Conservation (phyloP, 306 rosid genomes). For the Castanea mollissima region DNA sequence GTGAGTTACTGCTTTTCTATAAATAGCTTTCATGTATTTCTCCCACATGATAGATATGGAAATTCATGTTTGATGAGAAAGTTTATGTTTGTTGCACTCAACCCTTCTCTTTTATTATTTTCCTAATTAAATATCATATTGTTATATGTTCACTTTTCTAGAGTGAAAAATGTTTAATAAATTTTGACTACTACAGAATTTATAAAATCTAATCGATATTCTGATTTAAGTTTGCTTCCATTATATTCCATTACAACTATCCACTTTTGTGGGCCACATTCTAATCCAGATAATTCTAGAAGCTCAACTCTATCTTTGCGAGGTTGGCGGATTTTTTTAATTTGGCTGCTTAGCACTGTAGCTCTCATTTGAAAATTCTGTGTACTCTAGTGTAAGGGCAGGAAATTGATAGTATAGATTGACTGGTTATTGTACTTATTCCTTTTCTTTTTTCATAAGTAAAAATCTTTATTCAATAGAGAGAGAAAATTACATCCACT, state of each 20-base stretch:
- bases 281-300: conserved; percentile 1
- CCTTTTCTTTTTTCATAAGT: no score
- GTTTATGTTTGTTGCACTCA: background rate
- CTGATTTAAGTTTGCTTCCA: background rate
- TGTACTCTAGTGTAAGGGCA: background rate
- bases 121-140: background rate
- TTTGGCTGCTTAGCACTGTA: background rate
- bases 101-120: background rate
- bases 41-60: background rate
- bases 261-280: conserved; percentile 2
- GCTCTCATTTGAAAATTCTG: background rate
- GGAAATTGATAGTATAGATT: background rate
- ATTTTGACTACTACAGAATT: conserved; percentile 1
- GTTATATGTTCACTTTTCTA: background rate
- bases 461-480: no score
- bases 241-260: background rate
- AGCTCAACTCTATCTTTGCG: background rate
- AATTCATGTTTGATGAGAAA: background rate
- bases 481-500: no score
- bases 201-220: background rate
- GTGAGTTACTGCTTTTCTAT: conserved; percentile 40
- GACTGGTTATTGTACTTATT: background rate
- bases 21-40: background rate
- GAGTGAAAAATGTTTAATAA: background rate
- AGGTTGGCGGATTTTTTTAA: background rate